Evolutionary conservation across 2,329 filamentous ascomycete genomes (phyloP).

Genomic region (Aspergillus clavatus): DNA sequence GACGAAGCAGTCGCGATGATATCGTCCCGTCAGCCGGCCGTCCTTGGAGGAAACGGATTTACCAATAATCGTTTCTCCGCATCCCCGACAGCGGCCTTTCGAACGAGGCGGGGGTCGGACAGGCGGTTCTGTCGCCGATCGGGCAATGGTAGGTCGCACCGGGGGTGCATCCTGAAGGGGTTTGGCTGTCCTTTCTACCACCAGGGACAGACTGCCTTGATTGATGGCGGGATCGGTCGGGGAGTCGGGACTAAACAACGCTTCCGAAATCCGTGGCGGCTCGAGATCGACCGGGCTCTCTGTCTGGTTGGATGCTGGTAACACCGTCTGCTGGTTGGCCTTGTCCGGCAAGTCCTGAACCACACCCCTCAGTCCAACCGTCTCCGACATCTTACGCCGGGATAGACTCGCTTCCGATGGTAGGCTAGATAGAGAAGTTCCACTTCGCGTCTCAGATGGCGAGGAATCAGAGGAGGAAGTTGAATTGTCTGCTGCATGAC

Average conservation of each 20-base stretch:
- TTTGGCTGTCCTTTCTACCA: slow-evolving; percentile 18
- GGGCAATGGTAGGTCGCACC: slow-evolving; percentile 9
- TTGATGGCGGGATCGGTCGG: slow-evolving; percentile 46
- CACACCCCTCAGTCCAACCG: slow-evolving; percentile 47
- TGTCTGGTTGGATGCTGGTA: slow-evolving; percentile 34
- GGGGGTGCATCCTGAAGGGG: slow-evolving; percentile 11
- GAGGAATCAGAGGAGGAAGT: slow-evolving; percentile 61
- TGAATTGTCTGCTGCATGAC: slow-evolving; percentile 61
- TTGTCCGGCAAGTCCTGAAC: slow-evolving; percentile 51
- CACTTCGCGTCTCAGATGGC: slow-evolving; percentile 54
- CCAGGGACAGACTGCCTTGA: slow-evolving; percentile 36
- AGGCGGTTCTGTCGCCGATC: slow-evolving; percentile 26
- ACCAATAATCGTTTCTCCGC: slow-evolving; percentile 69
- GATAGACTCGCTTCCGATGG: slow-evolving; percentile 39
- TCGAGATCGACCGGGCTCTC: slow-evolving; percentile 23
- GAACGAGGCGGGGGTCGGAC: slow-evolving; percentile 44
- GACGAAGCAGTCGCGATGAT: slow-evolving; percentile 92
- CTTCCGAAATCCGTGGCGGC: slow-evolving; percentile 29
- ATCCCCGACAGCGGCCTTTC: slow-evolving; percentile 79
- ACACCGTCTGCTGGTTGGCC: slow-evolving; percentile 12
- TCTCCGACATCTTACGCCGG: slow-evolving; percentile 28
- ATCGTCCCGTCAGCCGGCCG: slow-evolving; percentile 83
- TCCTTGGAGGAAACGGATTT: slow-evolving; percentile 94
- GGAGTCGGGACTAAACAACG: slow-evolving; percentile 40
- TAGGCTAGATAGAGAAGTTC: slow-evolving; percentile 60